Conservation (phyloP, 768 basidiomycete species). For the Pleurotus giganteus region DNA sequence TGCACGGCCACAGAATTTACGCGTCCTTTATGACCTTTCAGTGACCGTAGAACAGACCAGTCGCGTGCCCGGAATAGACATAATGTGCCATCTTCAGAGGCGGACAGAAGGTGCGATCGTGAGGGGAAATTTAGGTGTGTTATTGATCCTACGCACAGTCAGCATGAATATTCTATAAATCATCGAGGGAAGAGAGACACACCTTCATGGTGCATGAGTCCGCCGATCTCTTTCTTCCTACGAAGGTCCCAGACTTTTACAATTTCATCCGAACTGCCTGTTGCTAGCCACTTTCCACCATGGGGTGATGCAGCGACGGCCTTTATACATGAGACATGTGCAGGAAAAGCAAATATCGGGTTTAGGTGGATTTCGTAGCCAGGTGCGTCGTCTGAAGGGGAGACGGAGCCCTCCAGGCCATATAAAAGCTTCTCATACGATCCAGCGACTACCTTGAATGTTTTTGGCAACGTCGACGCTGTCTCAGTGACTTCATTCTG, state of each 20-base stretch:
- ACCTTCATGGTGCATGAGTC: constrained; percentile 95
- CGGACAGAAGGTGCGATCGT: constrained; percentile 85
- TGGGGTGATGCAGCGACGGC: constrained; percentile 83
- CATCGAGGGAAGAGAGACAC: constrained; percentile 14
- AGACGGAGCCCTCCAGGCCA: constrained; percentile 70
- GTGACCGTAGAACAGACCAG: constrained; percentile 83
- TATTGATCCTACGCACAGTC: constrained; percentile 70
- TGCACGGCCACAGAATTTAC: constrained; percentile 91
- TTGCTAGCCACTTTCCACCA: constrained; percentile 95
- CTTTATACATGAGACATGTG: constrained; percentile 92
- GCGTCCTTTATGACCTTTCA: constrained; percentile 93
- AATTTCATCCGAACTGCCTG: constrained; percentile 94
- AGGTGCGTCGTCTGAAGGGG: constrained; percentile 27
- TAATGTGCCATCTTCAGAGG: constrained; percentile 90
- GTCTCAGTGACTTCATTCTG: not conserved
- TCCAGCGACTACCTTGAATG: constrained; percentile 87
- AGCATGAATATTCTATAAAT: not conserved
- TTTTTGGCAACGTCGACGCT: constrained; percentile 37
- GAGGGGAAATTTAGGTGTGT: constrained; percentile 86
- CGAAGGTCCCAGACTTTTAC: constrained; percentile 96
- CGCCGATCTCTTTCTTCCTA: constrained; percentile 90
- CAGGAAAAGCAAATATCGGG: constrained; percentile 95
- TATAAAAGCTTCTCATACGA: constrained; percentile 97
- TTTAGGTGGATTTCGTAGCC: constrained; percentile 45
- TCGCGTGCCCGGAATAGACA: constrained; percentile 91